Percentiles rank a stretch among this genome's conserved stretches.
These are phyloP conservation scores for Corchorus olitorius DNA, from an alignment of 345 rosid species.

Conservation along the genomic window DNA sequence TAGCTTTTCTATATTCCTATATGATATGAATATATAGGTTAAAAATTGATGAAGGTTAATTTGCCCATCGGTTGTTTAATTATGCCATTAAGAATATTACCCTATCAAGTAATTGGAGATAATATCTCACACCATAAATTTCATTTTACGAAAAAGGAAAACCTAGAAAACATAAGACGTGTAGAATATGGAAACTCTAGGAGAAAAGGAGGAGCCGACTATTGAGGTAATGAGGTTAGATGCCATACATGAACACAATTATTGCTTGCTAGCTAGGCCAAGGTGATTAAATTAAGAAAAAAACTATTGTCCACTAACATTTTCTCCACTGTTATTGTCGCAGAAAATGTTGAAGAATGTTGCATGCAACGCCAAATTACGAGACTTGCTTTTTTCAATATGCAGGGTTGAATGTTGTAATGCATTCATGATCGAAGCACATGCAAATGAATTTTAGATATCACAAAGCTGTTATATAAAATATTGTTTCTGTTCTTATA, in stretches of 20 bases:
- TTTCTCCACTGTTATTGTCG: background rate
- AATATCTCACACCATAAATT: no score
- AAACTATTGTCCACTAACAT: background rate
- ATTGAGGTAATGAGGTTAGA: background rate
- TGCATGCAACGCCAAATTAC: background rate
- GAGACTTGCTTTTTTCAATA: background rate
- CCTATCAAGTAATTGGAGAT: no score
- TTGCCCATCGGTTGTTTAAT: no score
- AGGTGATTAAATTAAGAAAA: background rate
- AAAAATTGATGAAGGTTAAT: no score
- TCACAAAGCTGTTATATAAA: background rate
- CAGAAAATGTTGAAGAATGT: background rate
- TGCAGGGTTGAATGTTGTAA: background rate
- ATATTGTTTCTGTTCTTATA: no score
- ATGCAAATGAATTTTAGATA: background rate
- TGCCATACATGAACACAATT: background rate
- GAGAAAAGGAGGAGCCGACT: background rate
- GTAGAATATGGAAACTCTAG: background rate
- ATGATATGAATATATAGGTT: no score
- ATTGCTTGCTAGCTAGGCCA: background rate
- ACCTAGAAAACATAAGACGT: background rate
- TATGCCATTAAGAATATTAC: no score
- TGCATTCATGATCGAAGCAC: background rate
- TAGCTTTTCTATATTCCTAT: no score
- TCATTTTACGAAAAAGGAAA: background rate